Percentiles rank a stretch among this genome's conserved stretches.
These are phyloP conservation scores for Neurospora pannonica DNA, from an alignment of 495 filamentous ascomycete species.

Conservation along the genomic window DNA sequence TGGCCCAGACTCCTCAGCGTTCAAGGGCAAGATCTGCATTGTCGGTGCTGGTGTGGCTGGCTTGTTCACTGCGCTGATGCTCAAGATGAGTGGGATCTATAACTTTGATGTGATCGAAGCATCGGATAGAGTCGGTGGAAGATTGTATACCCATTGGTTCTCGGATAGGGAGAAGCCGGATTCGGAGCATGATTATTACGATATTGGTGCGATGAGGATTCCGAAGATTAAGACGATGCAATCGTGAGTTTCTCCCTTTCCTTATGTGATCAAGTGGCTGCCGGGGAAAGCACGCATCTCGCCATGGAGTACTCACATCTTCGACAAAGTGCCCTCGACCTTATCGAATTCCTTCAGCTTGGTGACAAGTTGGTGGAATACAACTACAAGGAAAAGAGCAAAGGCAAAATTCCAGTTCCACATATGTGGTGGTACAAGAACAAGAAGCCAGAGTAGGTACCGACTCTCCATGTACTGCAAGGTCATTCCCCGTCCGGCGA, in stretches of 20 bases:
- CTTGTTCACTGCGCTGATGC: slow-evolving; percentile 28
- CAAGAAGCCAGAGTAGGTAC: background rate
- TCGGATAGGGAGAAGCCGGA: background rate
- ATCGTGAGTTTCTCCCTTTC: slow-evolving; percentile 1
- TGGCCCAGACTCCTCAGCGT: background rate
- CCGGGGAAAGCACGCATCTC: too few relatives aligned
- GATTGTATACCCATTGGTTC: slow-evolving; percentile 25
- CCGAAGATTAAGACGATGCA: slow-evolving; percentile 22
- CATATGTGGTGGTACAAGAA: background rate
- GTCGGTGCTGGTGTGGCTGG: slow-evolving; percentile 32
- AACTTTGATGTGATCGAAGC: slow-evolving; percentile 26
- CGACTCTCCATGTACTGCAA: background rate
- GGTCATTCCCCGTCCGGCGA: too few relatives aligned
- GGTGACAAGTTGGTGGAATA: background rate
- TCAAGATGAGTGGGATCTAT: slow-evolving; percentile 18
- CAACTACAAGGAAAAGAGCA: background rate
- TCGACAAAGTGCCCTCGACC: background rate
- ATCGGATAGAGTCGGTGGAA: slow-evolving; percentile 19
- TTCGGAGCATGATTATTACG: slow-evolving; percentile 29
- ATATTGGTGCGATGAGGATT: slow-evolving; percentile 36
- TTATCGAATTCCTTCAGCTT: background rate
- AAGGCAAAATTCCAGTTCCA: background rate
- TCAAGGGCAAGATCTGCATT: slow-evolving; percentile 20
- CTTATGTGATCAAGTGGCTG: too few relatives aligned
- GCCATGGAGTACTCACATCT: background rate